A percentile compares a stretch with the other conserved stretches of the same genome.
Conservation (phyloP, 352 stramenopile species). For the Thalassiosira livingstoniorum region DNA sequence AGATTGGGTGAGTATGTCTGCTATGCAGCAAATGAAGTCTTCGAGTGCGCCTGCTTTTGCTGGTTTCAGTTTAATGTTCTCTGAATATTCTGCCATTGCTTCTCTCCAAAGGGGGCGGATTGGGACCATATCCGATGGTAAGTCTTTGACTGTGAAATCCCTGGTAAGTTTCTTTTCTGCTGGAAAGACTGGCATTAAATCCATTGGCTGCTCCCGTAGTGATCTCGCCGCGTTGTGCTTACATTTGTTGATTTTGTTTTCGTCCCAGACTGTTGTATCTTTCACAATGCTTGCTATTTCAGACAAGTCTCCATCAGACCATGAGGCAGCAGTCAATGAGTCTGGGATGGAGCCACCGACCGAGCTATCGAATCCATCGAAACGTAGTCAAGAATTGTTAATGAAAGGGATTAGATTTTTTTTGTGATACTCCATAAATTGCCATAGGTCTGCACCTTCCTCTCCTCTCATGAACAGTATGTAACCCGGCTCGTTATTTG, state of each 20-base stretch:
- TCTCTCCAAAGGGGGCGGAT: too few relatives aligned
- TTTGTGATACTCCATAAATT: constrained; percentile 19
- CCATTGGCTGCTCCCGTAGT: constrained; percentile 26
- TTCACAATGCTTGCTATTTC: constrained; percentile 15
- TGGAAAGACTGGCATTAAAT: constrained; percentile 15
- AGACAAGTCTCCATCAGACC: constrained; percentile 23
- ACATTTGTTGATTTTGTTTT: constrained; percentile 29
- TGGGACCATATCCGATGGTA: too few relatives aligned
- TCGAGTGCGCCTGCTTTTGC: constrained; percentile 15
- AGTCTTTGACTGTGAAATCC: constrained; percentile 12
- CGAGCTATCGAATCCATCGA: neutral
- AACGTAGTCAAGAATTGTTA: neutral
- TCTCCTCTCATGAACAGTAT: neutral
- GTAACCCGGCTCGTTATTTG: neutral
- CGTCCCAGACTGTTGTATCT: constrained; percentile 61
- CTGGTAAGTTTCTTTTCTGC: neutral
- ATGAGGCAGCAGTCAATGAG: constrained; percentile 5
- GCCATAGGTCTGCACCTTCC: neutral
- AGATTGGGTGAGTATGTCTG: constrained; percentile 2
- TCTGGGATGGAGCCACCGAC: neutral
- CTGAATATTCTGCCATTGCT: constrained; percentile 9
- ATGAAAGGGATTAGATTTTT: constrained; percentile 7
- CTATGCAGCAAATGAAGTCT: constrained; percentile 13
- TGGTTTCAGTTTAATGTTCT: constrained; percentile 9
- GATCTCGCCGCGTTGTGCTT: constrained; percentile 32